Evolutionary conservation across 2,329 filamentous ascomycete species (phyloP).

Genomic region (Nigrograna mackinnonii): DNA sequence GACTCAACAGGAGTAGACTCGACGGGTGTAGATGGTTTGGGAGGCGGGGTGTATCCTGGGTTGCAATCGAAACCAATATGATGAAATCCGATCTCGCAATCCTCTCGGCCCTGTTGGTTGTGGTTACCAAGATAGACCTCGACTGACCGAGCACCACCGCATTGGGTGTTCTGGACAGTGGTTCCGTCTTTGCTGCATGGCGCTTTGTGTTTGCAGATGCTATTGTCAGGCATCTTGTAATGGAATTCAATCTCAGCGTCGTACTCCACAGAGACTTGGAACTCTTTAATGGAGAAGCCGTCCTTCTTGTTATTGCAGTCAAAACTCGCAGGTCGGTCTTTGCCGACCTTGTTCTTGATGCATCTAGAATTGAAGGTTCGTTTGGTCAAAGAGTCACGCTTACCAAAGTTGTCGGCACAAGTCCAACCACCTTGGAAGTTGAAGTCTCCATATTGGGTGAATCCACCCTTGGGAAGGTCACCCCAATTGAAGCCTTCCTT

Average conservation of each 20-base stretch:
- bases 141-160: slow-evolving; percentile 85
- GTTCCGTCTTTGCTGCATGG: slow-evolving; percentile 70
- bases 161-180: slow-evolving; percentile 81
- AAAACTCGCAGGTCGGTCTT: slow-evolving; percentile 63
- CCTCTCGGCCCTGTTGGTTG: slow-evolving; percentile 53
- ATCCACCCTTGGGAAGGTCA: slow-evolving; percentile 59
- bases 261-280: slow-evolving; percentile 74
- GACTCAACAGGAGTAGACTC: slow-evolving; percentile 17
- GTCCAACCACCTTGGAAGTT: slow-evolving; percentile 70
- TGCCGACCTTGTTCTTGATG: slow-evolving; percentile 49
- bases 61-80: slow-evolving; percentile 76
- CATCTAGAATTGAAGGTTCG: slow-evolving; percentile 47
- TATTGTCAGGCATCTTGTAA: slow-evolving; percentile 84
- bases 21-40: slow-evolving; percentile 15
- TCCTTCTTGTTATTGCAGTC: slow-evolving; percentile 59
- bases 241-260: slow-evolving; percentile 82
- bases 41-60: slow-evolving; percentile 13
- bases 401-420: slow-evolving; percentile 65
- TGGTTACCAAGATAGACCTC: slow-evolving; percentile 63
- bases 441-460: slow-evolving; percentile 72
- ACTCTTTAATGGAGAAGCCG: slow-evolving; percentile 74
- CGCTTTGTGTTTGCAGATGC: slow-evolving; percentile 76
- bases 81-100: slow-evolving; percentile 74
- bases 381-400: slow-evolving; percentile 60
- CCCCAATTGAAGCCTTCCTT: slow-evolving; percentile 72